phyloP scores from a whole-genome alignment of 2,329 filamentous ascomycete genomes.

The Talaromyces sp. region DNA sequence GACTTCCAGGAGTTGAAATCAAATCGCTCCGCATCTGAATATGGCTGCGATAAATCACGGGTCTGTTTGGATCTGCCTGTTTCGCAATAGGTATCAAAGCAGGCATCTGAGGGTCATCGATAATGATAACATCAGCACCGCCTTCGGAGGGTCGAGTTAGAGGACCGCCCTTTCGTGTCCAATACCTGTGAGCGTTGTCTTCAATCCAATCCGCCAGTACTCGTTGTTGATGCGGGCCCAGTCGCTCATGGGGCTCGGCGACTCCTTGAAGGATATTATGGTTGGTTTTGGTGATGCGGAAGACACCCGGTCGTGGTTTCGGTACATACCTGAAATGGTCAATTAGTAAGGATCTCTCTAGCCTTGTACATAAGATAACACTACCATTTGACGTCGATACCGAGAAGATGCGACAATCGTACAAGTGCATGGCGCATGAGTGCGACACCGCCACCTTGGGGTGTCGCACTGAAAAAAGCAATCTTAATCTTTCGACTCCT shows the following conservation, averaged over 20 bases:
- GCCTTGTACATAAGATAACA: background rate
- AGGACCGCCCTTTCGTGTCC: constrained; percentile 66
- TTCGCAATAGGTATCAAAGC: constrained; percentile 73
- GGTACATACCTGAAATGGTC: background rate
- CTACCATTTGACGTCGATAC: background rate
- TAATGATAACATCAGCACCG: constrained; percentile 71
- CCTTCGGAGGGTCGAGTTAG: constrained; percentile 63
- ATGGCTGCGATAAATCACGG: background rate
- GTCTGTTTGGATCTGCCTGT: constrained; percentile 21
- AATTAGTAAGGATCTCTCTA: background rate
- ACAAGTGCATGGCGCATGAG: background rate
- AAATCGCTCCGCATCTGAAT: background rate
- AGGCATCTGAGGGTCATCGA: constrained; percentile 84
- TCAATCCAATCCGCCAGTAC: background rate
- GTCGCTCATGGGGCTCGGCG: constrained; percentile 42
- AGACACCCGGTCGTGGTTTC: background rate
- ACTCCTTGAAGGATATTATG: background rate
- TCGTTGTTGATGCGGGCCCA: constrained; percentile 27
- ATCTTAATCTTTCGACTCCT: background rate
- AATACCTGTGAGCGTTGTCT: constrained; percentile 56
- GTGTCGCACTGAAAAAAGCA: background rate
- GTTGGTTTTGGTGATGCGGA: background rate
- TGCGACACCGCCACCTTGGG: background rate
- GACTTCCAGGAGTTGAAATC: constrained; percentile 52
- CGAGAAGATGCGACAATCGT: background rate